Evolutionary conservation across 106 monocot genomes (phyloP), one percentile per base, ranked within the genome.

Genomic region (Platanthera zijinensis): DNA sequence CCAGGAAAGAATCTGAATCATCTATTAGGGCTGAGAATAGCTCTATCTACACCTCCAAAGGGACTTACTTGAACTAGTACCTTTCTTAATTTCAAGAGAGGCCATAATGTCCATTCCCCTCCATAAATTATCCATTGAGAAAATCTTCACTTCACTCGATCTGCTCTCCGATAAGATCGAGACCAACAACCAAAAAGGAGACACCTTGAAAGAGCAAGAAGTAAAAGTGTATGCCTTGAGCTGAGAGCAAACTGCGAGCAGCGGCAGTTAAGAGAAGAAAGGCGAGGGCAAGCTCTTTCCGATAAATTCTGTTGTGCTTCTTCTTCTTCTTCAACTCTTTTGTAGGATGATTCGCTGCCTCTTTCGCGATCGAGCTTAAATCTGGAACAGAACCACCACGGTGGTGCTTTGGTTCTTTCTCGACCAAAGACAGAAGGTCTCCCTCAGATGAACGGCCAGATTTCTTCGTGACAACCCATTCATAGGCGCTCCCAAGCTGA

Each of bases 391-490:
- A 89, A 19, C 69, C 81, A 25, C 69, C 75, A 4, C 83, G 85
- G 21, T 70, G 70, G 3, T 78, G 74, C 62, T 83, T 78, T 9
- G 87, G 74, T 47, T 87, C 80, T 52, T 91, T 85, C 39, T 86
- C 78, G 0, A 87, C 77, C 73, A 97, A 72, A 5, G 87, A 80
- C 21, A 83, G 53, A 8, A 97, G 86, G 53, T 97, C 96, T 11
- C 93, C 93, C 63, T 97, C 96, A 0, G 96, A 97, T 8, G 96
- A 93, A 6, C 93, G 87, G 5, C 96, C 96, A 0, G 91, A 91
- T 79, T 97, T 97, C 88, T 97, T 97, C 0, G 96, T 97, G 30
- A 97, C 96, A 1, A 93, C 93, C 96, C 96, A 97, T 56, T 97
- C 93, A 22, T 93, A 93, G 14, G 93, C 89, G 49, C 87, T 91